Base-by-base conservation (phyloP, 768 basidiomycete species). In the Mrakia frigida region DNA sequence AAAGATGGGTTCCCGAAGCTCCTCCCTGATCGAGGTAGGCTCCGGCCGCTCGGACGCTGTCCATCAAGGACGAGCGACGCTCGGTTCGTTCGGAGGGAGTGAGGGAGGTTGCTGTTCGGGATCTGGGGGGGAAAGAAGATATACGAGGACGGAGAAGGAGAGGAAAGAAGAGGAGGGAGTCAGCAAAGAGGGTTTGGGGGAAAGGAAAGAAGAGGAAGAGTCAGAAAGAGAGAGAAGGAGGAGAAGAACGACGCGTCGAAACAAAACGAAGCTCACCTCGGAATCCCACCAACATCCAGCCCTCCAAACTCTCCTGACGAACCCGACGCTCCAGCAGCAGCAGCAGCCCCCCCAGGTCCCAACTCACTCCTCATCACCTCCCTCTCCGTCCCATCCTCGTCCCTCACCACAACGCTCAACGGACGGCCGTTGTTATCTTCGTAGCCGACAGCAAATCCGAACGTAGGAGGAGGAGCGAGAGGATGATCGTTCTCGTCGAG, bases 1-100 rank as follows among this genome's bases (percentile, higher is more conserved):
- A 68, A 23, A 39, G 37, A 23, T 68, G 65, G 16, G 25, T 39
- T 21, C 65, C 65, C 10, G 65, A 68, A 25, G n/a, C 56, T 23
- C 65, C 65, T 35, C 65, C 65, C 31, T 68, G 65, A 33, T 75
- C 74, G 53, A 75, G 69, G 67, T 69, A 75, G 13, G 74, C 65
- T 7, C 74, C 69, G 0, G 74, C 74, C 2, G 74, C 74, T 6
- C 53, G 25, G 14, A 70, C 68, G 25, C 52, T 59, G n/a, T 69
- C 74, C 74, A 75, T 75, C 31, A 75, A 37, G 23, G 67, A 70
- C 50, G 67, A 69, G 43, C 74, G 52, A 28, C 74, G 50, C 35
- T 75, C 74, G 23, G n/a, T 28, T n/a, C 74, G 65, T 21, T 69
- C 74, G 0, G 67, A 56, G 6, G 53, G 52, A 6, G 74, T 53